A percentile compares a stretch with the other conserved stretches of the same genome.
These are phyloP conservation scores for Phialophora tarda DNA, from an alignment of 2,329 filamentous ascomycete species.

Conservation along the genomic window DNA sequence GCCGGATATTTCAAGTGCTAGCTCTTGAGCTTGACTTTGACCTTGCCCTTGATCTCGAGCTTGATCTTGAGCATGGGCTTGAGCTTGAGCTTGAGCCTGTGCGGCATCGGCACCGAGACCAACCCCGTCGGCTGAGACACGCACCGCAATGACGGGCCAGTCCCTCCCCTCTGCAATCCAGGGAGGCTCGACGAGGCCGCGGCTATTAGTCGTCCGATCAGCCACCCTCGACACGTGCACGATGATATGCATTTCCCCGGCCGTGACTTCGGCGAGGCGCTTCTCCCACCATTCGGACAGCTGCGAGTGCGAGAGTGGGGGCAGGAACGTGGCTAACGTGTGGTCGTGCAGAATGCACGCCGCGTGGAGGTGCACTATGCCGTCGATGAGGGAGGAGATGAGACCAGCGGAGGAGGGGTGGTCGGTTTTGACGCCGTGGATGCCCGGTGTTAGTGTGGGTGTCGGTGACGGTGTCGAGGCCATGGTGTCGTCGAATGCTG, in stretches of 20 bases:
- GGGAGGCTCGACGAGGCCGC: conserved; percentile 3
- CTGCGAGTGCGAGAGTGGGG: conserved; percentile 63
- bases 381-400: conserved; percentile 52
- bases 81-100: no score
- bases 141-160: conserved; percentile 20
- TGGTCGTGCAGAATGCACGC: conserved; percentile 64
- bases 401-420: conserved; percentile 5
- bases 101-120: no score
- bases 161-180: conserved; percentile 4
- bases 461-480: neutral
- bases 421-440: conserved; percentile 10
- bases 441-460: neutral
- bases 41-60: no score
- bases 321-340: conserved; percentile 64
- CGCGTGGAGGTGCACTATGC: conserved; percentile 64
- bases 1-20: conserved; percentile 50
- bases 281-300: conserved; percentile 64
- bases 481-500: neutral
- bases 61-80: no score
- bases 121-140: no score
- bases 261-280: conserved; percentile 55
- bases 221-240: conserved; percentile 52
- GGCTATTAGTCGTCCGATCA: conserved; percentile 47
- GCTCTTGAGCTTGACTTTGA: neutral
- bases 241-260: conserved; percentile 58